These are phyloP conservation scores for Diaporthe caulivora DNA, from an alignment of 2,329 filamentous ascomycete species.

Conservation along the genomic window DNA sequence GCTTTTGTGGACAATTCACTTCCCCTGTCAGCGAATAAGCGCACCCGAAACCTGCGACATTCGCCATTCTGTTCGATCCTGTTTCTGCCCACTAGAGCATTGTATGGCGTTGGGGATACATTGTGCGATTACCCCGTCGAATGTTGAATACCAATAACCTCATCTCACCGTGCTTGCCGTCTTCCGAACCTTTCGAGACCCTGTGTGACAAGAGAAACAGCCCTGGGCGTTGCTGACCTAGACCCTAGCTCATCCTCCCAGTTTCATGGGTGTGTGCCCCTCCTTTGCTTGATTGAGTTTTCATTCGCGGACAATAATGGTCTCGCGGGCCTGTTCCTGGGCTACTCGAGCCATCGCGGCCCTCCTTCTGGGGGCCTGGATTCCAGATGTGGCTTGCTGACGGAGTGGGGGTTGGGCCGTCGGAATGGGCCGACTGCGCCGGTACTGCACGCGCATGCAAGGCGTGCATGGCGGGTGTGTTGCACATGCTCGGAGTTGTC, in stretches of 20 bases:
- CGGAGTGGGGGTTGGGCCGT: conserved; percentile 1
- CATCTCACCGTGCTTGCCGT: not conserved
- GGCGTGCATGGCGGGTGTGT: not conserved
- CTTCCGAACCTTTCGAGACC: not conserved
- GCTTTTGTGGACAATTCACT: not conserved
- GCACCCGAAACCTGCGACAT: not conserved
- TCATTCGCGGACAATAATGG: not conserved
- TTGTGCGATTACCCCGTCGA: conserved; percentile 12
- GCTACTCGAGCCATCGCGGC: conserved; percentile 18
- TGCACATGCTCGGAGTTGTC: conserved; percentile 7
- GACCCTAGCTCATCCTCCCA: conserved; percentile 9
- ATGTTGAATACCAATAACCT: conserved; percentile 24
- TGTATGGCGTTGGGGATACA: conserved; percentile 36
- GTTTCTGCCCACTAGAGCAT: conserved; percentile 29
- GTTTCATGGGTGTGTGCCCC: conserved; percentile 12
- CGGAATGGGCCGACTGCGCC: conserved; percentile 22
- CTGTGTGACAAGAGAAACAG: conserved; percentile 6
- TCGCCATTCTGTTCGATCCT: not conserved
- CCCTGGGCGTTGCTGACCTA: not conserved
- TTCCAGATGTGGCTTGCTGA: conserved; percentile 22
- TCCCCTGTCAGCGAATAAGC: not conserved
- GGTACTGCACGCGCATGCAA: conserved; percentile 6
- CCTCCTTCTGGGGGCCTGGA: not conserved
- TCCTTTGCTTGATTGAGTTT: not conserved
- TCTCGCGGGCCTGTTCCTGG: not conserved